phyloP scores from a whole-genome alignment of 169 alveolate genomes.

The Cryptosporidium canis region DNA sequence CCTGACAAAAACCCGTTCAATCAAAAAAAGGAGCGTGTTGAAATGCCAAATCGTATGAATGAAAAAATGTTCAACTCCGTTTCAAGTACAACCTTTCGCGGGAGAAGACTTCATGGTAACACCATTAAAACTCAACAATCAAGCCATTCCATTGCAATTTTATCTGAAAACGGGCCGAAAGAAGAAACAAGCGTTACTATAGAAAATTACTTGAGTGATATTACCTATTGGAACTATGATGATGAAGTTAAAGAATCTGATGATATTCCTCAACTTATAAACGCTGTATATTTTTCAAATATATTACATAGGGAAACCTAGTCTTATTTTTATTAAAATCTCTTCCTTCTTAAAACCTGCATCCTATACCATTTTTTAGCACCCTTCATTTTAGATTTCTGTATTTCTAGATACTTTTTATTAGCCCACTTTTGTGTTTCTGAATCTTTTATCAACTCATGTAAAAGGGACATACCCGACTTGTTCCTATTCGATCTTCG shows the following conservation, averaged over 20 bases:
- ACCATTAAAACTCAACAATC: background rate
- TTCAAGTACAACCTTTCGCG: constrained; percentile 18
- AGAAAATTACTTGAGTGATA: background rate
- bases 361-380: constrained; percentile 60
- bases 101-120: constrained; percentile 40
- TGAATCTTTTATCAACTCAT: constrained; percentile 32
- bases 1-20: background rate
- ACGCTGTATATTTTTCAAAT: background rate
- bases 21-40: background rate
- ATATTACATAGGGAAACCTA: background rate
- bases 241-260: constrained; percentile 1
- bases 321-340: background rate
- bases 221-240: constrained; percentile 61
- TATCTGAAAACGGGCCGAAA: background rate
- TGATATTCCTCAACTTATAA: constrained; percentile 51
- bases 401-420: constrained; percentile 53
- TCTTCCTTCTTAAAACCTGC: constrained; percentile 57
- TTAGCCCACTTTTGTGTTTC: constrained; percentile 67
- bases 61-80: background rate
- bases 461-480: constrained; percentile 41
- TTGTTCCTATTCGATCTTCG: background rate
- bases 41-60: background rate
- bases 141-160: background rate
- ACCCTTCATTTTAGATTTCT: constrained; percentile 9
- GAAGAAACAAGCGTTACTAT: background rate